Base-by-base conservation (phyloP, 2,329 filamentous ascomycete genomes). In the Fusarium avenaceum region DNA sequence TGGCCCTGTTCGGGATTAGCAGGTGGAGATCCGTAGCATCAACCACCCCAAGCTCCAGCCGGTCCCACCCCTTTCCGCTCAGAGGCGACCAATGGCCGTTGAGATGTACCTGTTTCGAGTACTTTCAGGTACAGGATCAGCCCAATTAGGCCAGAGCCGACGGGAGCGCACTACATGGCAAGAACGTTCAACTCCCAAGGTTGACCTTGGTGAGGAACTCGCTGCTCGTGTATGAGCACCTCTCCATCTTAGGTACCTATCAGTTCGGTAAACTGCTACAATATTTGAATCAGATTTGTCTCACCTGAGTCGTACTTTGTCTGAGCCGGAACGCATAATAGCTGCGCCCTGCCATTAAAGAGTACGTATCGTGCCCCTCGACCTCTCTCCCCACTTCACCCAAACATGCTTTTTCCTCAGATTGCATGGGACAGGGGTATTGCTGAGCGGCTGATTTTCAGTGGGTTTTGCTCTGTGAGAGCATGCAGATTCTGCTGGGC, bases 391-490 rank as follows among this genome's bases (percentile, higher is more conserved):
- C 63, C 61, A 65, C 63, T 54, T 46, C 60, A 57, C 42, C 28
- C 50, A 61, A 28, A 65, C 65, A 62, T 52, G 39, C 55, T 69
- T 65, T 55, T 64, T 58, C n/a, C 32, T 59, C 62, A 68, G 60
- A 69, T 69, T 69, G 38, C 66, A 55, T 32, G 17, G 45, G 35
- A 49, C 66, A 69, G 49, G 62, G 66, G 50, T 69, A 19, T 40
- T 58, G 66, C 66, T 63, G 62, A 66, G 66, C 66, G 66, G 66
- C 66, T 69, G 66, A 70, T 67, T 48, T 40, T 54, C 33, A 63
- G 65, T 65, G 65, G 65, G 40, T 11, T 63, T 54, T 68, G 44
- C 14, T 63, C 50, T 68, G 52, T 50, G 48, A 59, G 50, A 64
- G 53, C 59, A 53, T 63, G 52, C 57, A 69, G 57, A 45, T 42